phyloP scores from a whole-genome alignment of 2,329 filamentous ascomycete genomes.

The Hypomyces rosellus region DNA sequence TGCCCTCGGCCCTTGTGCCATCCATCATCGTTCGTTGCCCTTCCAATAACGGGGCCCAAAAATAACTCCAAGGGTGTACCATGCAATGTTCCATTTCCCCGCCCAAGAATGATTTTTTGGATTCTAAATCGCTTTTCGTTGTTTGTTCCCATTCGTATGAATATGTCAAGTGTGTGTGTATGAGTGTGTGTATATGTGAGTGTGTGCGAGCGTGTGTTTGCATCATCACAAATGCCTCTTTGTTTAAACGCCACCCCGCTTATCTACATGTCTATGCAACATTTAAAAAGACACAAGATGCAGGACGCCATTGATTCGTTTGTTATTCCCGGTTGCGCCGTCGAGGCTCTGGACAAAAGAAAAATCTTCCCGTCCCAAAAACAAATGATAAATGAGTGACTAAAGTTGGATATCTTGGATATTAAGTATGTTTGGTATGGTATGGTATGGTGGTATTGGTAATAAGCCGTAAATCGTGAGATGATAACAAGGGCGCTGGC shows the following conservation, averaged over 20 bases:
- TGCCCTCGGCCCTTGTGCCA: too few species aligned
- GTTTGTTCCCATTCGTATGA: background rate
- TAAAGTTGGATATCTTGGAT: slow-evolving; percentile 12
- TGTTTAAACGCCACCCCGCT: background rate
- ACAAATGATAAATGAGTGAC: slow-evolving; percentile 9
- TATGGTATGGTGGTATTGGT: slow-evolving; percentile 1
- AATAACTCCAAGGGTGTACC: too few species aligned
- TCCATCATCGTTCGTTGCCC: too few species aligned
- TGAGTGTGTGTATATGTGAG: background rate
- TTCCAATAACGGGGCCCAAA: too few species aligned
- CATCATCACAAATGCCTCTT: background rate
- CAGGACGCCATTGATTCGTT: slow-evolving; percentile 1
- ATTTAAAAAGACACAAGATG: background rate
- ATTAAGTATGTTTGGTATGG: slow-evolving; percentile 13
- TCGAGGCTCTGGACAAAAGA: background rate
- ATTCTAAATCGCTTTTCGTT: too few species aligned
- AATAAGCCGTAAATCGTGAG: slow-evolving; percentile 4
- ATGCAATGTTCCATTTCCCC: too few species aligned
- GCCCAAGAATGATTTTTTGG: too few species aligned
- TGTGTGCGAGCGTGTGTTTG: slow-evolving; percentile 1
- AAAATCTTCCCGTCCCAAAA: slow-evolving; percentile 7
- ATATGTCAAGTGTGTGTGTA: background rate
- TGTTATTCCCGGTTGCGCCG: slow-evolving; percentile 4
- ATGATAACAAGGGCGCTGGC: slow-evolving; percentile 7
- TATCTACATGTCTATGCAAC: background rate